phyloP scores from a whole-genome alignment of 139 green algal species.

The Auxenochlorella pyrenoidosa region DNA sequence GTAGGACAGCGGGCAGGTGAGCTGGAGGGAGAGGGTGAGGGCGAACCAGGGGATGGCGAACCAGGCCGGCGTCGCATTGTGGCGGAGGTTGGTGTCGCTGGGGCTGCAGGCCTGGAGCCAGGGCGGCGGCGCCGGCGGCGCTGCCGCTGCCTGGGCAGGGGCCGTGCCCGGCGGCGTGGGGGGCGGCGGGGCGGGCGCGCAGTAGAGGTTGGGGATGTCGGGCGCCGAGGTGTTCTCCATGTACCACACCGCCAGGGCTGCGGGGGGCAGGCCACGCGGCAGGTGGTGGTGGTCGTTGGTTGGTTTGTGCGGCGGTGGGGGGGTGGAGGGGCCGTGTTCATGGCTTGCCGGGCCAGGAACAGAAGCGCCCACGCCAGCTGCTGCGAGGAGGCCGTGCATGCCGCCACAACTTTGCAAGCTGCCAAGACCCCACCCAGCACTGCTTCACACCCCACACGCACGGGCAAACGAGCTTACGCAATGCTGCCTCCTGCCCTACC shows the following conservation, averaged over 20 bases:
- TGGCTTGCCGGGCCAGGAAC: too few species aligned
- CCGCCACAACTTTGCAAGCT: too few species aligned
- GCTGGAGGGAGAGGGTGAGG: conserved; percentile 30
- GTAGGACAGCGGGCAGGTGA: conserved; percentile 12
- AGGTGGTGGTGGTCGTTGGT: too few species aligned
- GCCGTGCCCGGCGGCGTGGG: background rate
- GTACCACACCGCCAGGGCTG: conserved; percentile 19
- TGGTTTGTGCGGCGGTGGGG: too few species aligned
- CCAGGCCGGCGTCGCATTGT: background rate
- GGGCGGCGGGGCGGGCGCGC: background rate
- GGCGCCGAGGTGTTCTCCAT: background rate
- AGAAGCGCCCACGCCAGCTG: too few species aligned
- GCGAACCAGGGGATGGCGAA: conserved; percentile 15
- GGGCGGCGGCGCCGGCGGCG: background rate
- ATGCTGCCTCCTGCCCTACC: background rate
- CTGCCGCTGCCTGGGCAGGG: background rate
- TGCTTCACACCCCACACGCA: too few species aligned
- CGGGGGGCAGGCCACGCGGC: background rate
- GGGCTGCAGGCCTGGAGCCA: background rate
- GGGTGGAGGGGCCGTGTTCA: too few species aligned
- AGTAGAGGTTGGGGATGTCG: background rate
- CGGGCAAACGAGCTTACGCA: background rate
- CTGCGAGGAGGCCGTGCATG: too few species aligned
- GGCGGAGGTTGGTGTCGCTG: background rate
- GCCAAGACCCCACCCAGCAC: too few species aligned